phyloP scores from a whole-genome alignment of 345 rosid species.

The Crucihimalaya himalaica region DNA sequence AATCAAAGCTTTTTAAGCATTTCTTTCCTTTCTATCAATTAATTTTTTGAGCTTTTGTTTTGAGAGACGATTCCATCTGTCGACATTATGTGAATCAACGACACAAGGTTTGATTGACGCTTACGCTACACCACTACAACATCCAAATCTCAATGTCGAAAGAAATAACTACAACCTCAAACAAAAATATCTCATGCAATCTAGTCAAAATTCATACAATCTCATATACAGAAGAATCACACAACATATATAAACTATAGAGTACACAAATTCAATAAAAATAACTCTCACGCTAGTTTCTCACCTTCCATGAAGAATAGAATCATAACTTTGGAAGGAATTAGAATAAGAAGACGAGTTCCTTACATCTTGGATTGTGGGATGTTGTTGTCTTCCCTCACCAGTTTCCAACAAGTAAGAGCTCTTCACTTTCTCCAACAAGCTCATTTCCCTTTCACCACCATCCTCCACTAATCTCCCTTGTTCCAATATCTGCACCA shows the following conservation, averaged over 20 bases:
- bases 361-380: conserved; percentile 52
- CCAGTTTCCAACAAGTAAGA: conserved; percentile 28
- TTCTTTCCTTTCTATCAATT: too few species aligned
- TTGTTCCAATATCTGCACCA: conserved; percentile 60
- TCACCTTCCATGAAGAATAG: conserved; percentile 33
- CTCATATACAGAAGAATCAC: conserved; percentile 4
- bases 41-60: too few species aligned
- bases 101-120: too few species aligned
- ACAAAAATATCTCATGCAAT: neutral
- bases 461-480: conserved; percentile 39
- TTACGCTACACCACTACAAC: too few species aligned
- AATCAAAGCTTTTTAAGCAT: too few species aligned
- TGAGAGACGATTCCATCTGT: too few species aligned
- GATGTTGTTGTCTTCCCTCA: conserved; percentile 42
- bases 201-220: neutral
- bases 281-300: neutral
- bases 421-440: conserved; percentile 47
- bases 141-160: neutral
- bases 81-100: too few species aligned
- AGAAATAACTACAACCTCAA: neutral
- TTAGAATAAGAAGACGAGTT: conserved; percentile 43
- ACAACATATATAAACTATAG: neutral
- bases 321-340: conserved; percentile 30
- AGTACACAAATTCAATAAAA: neutral
- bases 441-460: conserved; percentile 48